A percentile compares a stretch with the other conserved stretches of the same genome.
These are phyloP conservation scores for Prunus kanzakura DNA, from an alignment of 306 rosid species.

Conservation along the genomic window DNA sequence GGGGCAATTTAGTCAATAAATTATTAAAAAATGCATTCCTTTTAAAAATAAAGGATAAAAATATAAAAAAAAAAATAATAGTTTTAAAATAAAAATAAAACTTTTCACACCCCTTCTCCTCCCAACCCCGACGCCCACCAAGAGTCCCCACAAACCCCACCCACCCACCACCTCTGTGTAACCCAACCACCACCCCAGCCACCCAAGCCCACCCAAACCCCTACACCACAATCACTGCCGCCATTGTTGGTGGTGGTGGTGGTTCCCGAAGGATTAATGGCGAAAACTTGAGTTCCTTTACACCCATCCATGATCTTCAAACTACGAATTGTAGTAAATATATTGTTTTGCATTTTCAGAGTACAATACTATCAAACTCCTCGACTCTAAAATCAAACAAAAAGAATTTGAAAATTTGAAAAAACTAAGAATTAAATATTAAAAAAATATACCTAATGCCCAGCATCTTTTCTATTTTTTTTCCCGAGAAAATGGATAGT, in stretches of 20 bases:
- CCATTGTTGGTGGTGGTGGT: conserved; percentile 4
- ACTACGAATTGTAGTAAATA: conserved; percentile 69
- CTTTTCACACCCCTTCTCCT: no score
- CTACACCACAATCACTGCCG: conserved; percentile 24
- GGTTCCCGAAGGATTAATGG: conserved; percentile 40
- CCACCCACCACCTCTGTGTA: no score
- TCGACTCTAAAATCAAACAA: not conserved
- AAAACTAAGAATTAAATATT: not conserved
- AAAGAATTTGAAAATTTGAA: not conserved
- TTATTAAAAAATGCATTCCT: no score
- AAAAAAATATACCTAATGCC: conserved; percentile 13
- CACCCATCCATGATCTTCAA: conserved; percentile 82
- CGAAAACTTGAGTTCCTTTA: conserved; percentile 64
- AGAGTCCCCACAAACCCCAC: no score
- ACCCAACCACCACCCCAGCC: no score
- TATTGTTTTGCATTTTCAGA: conserved; percentile 66
- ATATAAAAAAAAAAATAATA: no score
- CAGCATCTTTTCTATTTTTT: conserved; percentile 6
- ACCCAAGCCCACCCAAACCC: not conserved
- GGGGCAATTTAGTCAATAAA: no score
- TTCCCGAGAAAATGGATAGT: conserved; percentile 24
- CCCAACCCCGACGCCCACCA: no score
- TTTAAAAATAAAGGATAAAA: no score
- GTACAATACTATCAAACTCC: not conserved
- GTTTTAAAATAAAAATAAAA: no score